Base-by-base conservation (phyloP, 257 asterid species). In the Ligustrum vulgare region DNA sequence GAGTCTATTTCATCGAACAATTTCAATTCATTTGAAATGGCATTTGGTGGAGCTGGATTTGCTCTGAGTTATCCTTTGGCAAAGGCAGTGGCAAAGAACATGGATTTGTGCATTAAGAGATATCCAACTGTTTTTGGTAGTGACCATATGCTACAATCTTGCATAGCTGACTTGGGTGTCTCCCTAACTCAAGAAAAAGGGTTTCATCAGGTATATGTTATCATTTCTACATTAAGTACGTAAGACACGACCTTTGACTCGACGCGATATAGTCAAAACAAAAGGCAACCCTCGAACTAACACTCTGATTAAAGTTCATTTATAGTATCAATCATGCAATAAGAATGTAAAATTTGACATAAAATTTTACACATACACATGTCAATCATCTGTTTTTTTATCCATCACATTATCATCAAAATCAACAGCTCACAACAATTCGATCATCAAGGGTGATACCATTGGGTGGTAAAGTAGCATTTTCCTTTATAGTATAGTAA, bases 21-120 rank as follows among this genome's bases (percentile, higher is more conserved):
- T 70, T 11, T 69, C 9, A 54, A 64, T 62, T 83, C 93, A 45
- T 89, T 86, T 77, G 89, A 80, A 18, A 83, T 83, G 88, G 93
- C 82, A 25, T 86, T 83, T 80, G 89, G 88, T 71, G 89, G 87
- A 34, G 88, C 79, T 69, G 88, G 86, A 31, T 86, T 75, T 72
- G 88, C 84, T 36, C 54, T 86, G 62, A 86, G 93, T 69, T 84
- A 84, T 79, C 89, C 89, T 28, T 78, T 86, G 23, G 91, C 89
- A 2, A 82, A 86, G 35, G 91, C 88, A n/a, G 69, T 88, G 83
- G 81, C 87, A 22, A 72, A 70, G 1, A 85, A 88, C 63, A 75
- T 84, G 88, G 91, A 86, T 43, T 10, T 37, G 35, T 86, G 91
- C 76, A 67, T 88, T 22, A 81, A 80, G 75, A 85, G 82, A 7